Base-by-base conservation (phyloP, 148 eudicot species). In the Diospyros lotus region DNA sequence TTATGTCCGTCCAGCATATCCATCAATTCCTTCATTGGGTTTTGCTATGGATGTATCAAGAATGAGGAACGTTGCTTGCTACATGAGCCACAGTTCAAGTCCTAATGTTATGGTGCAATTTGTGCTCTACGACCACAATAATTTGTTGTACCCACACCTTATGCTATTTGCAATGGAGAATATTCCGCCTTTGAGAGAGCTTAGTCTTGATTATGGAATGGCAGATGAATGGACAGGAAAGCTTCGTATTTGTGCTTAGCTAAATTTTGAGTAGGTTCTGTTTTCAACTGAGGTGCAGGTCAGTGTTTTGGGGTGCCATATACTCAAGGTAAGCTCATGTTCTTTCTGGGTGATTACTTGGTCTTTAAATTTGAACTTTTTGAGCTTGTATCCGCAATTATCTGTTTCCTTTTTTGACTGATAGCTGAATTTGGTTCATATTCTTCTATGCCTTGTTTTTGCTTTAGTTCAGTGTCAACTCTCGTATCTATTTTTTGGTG, bases 111-210 rank as follows among this genome's bases (percentile, higher is more conserved):
- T 93, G 79, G 90, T 88, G 81, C 98, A 93, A 84, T 85, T 81
- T 68, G 94, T 91, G 68, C 84, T 93, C 42, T 83, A 88, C 81
- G 98, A 93, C 77, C 98, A 93, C 69, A 88, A 80, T 74, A 87
- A 88, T 80, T 63, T 86, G 13, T 70, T 85, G 79, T 93, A 89
- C 75, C 98, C 98, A 59, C 97, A 85, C 66, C 80, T 89, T 13
- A 93, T 93, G 98, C 69, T 93, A 28, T 93, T 91, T 78, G 97
- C 98, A 5, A 81, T 88, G 89, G 98, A 93, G 83, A 88, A 84
- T 72, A 89, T 93, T 66, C 92, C 98, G 53, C 98, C 98, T 4
- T 68, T 93, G 90, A 89, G 93, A 67, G 98, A 93, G 79, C 90
- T 93, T 56, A 91, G 91, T 80, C 83, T 93, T 78, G 98, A 91